Percentiles rank a stretch among this genome's conserved stretches.
Evolutionary conservation across 768 basidiomycete species (phyloP).

Genomic region (Tulasnella sp.): DNA sequence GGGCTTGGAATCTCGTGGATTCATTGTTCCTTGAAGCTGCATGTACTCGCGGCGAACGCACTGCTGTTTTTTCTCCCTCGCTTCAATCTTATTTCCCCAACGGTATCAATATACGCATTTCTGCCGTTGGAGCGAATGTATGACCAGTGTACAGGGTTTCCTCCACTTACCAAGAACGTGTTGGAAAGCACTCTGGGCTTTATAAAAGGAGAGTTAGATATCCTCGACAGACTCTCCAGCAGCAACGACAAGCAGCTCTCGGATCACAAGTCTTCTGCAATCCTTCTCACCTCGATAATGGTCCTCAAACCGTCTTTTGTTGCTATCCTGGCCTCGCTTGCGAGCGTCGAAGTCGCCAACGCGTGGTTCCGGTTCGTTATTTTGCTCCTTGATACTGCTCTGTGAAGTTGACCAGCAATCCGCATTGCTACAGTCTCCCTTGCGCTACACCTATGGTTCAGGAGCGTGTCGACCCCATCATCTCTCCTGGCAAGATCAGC

Average conservation of each 20-base stretch:
- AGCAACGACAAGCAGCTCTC: neutral
- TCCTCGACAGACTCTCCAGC: neutral
- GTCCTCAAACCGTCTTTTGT: constrained; percentile 4
- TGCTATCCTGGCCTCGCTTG: neutral
- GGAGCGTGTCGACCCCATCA: constrained; percentile 20
- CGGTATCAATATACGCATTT: neutral
- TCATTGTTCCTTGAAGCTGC: neutral
- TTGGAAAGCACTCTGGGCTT: neutral
- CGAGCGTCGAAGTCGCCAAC: constrained; percentile 6
- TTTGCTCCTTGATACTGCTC: neutral
- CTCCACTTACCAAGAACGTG: too few relatives aligned
- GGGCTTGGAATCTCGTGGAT: neutral
- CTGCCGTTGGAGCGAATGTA: neutral
- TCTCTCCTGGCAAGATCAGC: constrained; percentile 1
- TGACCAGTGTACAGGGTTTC: too few relatives aligned
- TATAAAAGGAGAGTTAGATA: neutral
- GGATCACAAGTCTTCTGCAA: neutral
- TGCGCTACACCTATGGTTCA: constrained; percentile 10
- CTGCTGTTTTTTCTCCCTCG: neutral
- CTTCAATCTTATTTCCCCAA: neutral
- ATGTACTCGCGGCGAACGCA: neutral
- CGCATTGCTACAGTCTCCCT: constrained; percentile 1
- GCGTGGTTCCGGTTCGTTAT: constrained; percentile 13
- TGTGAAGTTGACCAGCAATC: neutral
- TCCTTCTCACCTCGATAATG: neutral